A percentile compares a stretch with the other conserved stretches of the same genome.
These are phyloP conservation scores for Scedosporium dehoogii DNA, from an alignment of 2,329 filamentous ascomycete genomes.

Conservation along the genomic window DNA sequence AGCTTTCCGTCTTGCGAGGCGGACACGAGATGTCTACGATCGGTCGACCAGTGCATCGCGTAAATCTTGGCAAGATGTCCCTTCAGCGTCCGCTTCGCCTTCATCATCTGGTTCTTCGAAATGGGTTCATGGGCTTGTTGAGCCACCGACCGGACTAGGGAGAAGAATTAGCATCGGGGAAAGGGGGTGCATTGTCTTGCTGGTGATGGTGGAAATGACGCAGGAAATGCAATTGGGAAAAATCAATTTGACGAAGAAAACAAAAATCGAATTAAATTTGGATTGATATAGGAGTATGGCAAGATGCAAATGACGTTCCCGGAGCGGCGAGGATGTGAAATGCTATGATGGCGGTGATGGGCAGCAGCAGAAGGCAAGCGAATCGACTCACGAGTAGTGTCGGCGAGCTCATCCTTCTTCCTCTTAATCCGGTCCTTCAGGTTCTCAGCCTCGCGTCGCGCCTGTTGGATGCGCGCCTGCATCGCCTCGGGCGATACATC, in stretches of 20 bases:
- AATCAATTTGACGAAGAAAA: background rate
- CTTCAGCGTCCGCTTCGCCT: slow-evolving; percentile 92
- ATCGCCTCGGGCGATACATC: slow-evolving; percentile 67
- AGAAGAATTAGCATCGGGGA: background rate
- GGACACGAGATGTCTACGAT: slow-evolving; percentile 91
- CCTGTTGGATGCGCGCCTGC: slow-evolving; percentile 86
- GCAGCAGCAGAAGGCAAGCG: background rate
- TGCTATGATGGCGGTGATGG: background rate
- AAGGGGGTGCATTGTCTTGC: slow-evolving; percentile 9
- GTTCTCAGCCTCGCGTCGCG: slow-evolving; percentile 93
- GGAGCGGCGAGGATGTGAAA: background rate
- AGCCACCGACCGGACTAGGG: slow-evolving; percentile 81
- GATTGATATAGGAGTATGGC: background rate
- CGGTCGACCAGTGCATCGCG: slow-evolving; percentile 99
- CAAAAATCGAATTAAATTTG: background rate
- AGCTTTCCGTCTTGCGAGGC: slow-evolving; percentile 98
- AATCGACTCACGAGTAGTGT: slow-evolving; percentile 77
- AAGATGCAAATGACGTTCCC: background rate
- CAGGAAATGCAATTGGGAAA: background rate
- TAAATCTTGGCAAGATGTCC: slow-evolving; percentile 99
- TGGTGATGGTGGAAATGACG: background rate
- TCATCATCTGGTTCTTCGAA: slow-evolving; percentile 88
- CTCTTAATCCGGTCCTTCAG: slow-evolving; percentile 98
- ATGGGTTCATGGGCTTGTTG: slow-evolving; percentile 86
- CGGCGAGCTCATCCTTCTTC: slow-evolving; percentile 98